Evolutionary conservation across 2,329 filamentous ascomycete species (phyloP).

Genomic region (Ceratocystis ficicola): DNA sequence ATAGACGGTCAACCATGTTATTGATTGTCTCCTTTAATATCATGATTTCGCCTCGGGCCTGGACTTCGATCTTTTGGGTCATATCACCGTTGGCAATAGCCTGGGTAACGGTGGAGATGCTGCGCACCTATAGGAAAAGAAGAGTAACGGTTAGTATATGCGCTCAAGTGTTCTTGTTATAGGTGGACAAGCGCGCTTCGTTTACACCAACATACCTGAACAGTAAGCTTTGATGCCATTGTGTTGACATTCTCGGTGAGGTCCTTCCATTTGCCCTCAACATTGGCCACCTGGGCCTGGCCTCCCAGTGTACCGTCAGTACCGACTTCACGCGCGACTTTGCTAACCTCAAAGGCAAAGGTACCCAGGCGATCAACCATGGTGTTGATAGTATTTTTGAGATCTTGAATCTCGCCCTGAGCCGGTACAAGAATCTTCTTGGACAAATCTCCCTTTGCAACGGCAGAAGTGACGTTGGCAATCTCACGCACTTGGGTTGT

Average conservation of each 20-base stretch:
- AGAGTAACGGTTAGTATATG: slow-evolving; percentile 8
- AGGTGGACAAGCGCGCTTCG: no score
- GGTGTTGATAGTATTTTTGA: slow-evolving; percentile 96
- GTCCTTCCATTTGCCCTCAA: slow-evolving; percentile 97
- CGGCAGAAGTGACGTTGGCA: slow-evolving; percentile 88
- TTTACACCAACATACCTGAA: slow-evolving; percentile 38
- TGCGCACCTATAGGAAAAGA: slow-evolving; percentile 50
- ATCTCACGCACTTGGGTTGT: slow-evolving; percentile 97
- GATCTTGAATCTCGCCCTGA: slow-evolving; percentile 81
- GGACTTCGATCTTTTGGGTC: slow-evolving; percentile 89
- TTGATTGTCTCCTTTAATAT: slow-evolving; percentile 94
- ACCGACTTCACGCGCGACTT: slow-evolving; percentile 87
- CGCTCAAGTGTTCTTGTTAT: background rate
- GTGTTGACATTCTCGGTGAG: slow-evolving; percentile 83
- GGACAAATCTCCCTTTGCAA: slow-evolving; percentile 84
- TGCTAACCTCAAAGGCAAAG: slow-evolving; percentile 93
- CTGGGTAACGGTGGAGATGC: slow-evolving; percentile 87
- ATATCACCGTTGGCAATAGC: slow-evolving; percentile 93
- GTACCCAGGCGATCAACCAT: slow-evolving; percentile 97
- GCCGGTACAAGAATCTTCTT: slow-evolving; percentile 94
- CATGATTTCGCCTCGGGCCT: slow-evolving; percentile 88
- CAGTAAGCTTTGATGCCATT: slow-evolving; percentile 56
- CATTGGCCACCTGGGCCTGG: slow-evolving; percentile 85
- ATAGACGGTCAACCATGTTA: slow-evolving; percentile 93
- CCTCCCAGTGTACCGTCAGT: slow-evolving; percentile 90